Conservation (phyloP, 768 basidiomycete species). For the Pholiota molesta region DNA sequence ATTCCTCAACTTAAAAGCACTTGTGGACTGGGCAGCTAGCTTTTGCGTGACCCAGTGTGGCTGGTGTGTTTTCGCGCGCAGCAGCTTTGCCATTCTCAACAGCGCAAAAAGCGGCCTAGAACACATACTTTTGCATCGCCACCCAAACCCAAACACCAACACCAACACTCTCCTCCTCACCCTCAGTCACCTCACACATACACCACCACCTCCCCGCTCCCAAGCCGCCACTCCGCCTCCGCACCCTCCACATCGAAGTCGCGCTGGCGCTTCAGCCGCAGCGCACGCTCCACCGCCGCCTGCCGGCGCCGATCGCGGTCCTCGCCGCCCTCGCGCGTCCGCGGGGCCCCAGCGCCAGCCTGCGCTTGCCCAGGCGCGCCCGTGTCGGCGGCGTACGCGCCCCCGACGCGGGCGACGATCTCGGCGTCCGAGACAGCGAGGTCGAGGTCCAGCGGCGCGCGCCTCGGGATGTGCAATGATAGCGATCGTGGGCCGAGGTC, state of each 20-base stretch:
- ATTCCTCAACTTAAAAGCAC: too few relatives aligned
- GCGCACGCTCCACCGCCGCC: slow-evolving; percentile 33
- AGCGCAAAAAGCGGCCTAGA: too few relatives aligned
- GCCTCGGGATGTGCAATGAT: slow-evolving; percentile 49
- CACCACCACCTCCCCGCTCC: slow-evolving; percentile 51
- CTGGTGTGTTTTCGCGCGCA: too few relatives aligned
- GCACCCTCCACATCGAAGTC: slow-evolving; percentile 65
- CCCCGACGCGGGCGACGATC: slow-evolving; percentile 35
- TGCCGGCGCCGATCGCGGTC: slow-evolving; percentile 23
- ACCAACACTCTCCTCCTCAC: too few relatives aligned
- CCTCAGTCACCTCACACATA: slow-evolving; percentile 34
- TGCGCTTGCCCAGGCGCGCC: neutral
- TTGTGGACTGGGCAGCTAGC: too few relatives aligned
- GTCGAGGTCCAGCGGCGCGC: slow-evolving; percentile 59
- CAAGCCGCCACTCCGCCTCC: slow-evolving; percentile 69
- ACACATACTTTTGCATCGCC: too few relatives aligned
- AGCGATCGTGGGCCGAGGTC: slow-evolving; percentile 69
- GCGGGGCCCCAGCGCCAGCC: neutral
- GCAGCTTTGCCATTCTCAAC: too few relatives aligned
- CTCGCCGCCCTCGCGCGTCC: neutral
- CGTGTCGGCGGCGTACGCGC: slow-evolving; percentile 14
- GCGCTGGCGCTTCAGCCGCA: slow-evolving; percentile 60
- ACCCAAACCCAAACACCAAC: too few relatives aligned
- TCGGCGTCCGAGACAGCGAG: slow-evolving; percentile 58
- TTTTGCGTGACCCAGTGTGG: too few relatives aligned